These are phyloP conservation scores for Apiospora sp. DNA, from an alignment of 2,329 filamentous ascomycete species.

Conservation along the genomic window DNA sequence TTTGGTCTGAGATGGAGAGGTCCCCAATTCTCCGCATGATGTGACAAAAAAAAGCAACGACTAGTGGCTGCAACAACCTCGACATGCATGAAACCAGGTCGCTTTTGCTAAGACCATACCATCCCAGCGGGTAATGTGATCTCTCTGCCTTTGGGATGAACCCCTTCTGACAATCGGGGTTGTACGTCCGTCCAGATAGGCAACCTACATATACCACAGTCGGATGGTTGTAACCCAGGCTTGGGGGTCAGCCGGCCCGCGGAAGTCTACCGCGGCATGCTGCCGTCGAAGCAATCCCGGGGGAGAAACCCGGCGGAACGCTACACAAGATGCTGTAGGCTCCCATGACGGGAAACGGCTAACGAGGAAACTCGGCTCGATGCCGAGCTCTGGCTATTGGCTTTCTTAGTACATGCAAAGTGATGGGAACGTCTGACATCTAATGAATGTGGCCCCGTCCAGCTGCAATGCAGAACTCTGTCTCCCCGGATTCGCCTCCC, in stretches of 20 bases:
- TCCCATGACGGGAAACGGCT: neutral
- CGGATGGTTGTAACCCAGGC: neutral
- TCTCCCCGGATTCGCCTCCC: neutral
- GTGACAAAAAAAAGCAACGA: neutral
- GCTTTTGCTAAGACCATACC: neutral
- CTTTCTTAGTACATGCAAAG: neutral
- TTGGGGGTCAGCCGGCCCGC: neutral
- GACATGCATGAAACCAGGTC: neutral
- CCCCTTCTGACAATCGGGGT: neutral
- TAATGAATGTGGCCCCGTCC: neutral
- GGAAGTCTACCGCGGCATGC: constrained; percentile 15
- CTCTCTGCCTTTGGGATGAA: neutral
- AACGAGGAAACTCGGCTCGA: constrained; percentile 1
- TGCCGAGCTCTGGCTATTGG: neutral
- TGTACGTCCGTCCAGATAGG: neutral
- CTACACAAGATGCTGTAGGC: constrained; percentile 18
- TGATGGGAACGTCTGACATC: neutral
- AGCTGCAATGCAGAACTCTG: neutral
- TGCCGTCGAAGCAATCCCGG: neutral
- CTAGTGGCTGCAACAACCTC: neutral
- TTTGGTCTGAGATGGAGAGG: neutral
- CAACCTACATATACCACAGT: neutral
- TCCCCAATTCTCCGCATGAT: neutral
- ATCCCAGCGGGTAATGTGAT: neutral
- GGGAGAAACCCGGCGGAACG: neutral